These are phyloP conservation scores for Monosporascus sp. DNA, from an alignment of 2,329 filamentous ascomycete genomes.

Conservation along the genomic window DNA sequence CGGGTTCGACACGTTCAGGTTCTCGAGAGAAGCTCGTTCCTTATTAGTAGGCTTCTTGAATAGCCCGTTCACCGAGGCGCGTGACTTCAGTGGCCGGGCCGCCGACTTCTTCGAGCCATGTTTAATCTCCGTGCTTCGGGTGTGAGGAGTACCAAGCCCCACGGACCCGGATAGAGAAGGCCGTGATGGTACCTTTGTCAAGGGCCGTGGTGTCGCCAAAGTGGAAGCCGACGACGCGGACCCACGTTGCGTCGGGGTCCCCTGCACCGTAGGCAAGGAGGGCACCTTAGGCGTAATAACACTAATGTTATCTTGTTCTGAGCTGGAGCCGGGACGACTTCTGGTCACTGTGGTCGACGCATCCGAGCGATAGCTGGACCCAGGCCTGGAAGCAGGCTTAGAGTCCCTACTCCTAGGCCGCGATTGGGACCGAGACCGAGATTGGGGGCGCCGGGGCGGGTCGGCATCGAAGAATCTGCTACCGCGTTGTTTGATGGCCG, in stretches of 20 bases:
- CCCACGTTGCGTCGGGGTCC: slow-evolving; percentile 35
- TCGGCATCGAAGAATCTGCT: slow-evolving; percentile 69
- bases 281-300: slow-evolving; percentile 39
- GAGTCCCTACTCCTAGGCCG: slow-evolving; percentile 41
- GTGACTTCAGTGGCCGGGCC: slow-evolving; percentile 41
- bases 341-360: slow-evolving; percentile 48
- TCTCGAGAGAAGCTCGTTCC: slow-evolving; percentile 16
- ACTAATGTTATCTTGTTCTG: slow-evolving; percentile 38
- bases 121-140: slow-evolving; percentile 38
- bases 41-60: slow-evolving; percentile 49
- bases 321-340: slow-evolving; percentile 52
- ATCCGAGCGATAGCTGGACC: slow-evolving; percentile 59
- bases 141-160: slow-evolving; percentile 17
- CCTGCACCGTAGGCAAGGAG: slow-evolving; percentile 37
- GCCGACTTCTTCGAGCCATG: slow-evolving; percentile 43
- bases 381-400: slow-evolving; percentile 49
- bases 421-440: slow-evolving; percentile 24
- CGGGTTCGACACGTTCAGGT: slow-evolving; percentile 28
- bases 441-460: slow-evolving; percentile 50
- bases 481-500: slow-evolving; percentile 58
- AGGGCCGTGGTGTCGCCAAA: slow-evolving; percentile 18
- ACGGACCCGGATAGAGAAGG: slow-evolving; percentile 25
- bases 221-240: slow-evolving; percentile 20
- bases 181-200: slow-evolving; percentile 29
- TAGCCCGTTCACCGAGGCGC: slow-evolving; percentile 48